These are phyloP conservation scores for Solanum hybrid DNA, from an alignment of 305 asterid species.

Conservation along the genomic window DNA sequence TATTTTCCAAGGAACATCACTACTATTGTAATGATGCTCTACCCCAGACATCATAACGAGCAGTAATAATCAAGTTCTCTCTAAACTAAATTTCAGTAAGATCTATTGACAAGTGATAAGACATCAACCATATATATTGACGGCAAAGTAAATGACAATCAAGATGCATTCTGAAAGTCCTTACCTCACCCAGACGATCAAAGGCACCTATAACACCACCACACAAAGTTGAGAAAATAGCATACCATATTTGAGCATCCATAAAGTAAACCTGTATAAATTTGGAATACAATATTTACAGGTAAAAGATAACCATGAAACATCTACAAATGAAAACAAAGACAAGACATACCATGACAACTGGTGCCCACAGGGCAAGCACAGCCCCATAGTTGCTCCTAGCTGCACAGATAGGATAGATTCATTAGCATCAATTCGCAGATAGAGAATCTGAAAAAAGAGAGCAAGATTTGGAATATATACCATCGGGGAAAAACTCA, in stretches of 20 bases:
- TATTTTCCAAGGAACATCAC: neutral
- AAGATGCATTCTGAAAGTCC: slow-evolving; percentile 1
- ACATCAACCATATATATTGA: neutral
- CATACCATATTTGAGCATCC: slow-evolving; percentile 97
- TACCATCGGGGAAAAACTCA: slow-evolving; percentile 89
- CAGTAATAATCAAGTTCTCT: neutral
- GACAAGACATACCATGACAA: slow-evolving; percentile 53
- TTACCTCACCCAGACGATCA: slow-evolving; percentile 98
- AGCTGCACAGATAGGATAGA: slow-evolving; percentile 44
- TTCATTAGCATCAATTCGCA: slow-evolving; percentile 11
- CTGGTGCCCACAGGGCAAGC: slow-evolving; percentile 76
- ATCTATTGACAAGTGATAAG: neutral
- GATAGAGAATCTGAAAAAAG: slow-evolving; percentile 1
- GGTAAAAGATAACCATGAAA: neutral
- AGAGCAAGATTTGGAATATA: slow-evolving; percentile 7
- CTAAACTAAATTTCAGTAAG: neutral
- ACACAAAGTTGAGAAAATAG: slow-evolving; percentile 72
- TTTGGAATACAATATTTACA: slow-evolving; percentile 1
- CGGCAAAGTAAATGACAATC: neutral
- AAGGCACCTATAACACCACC: slow-evolving; percentile 95
- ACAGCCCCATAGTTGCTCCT: slow-evolving; percentile 63
- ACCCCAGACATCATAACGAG: neutral
- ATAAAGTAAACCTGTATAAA: slow-evolving; percentile 82
- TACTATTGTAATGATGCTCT: neutral
- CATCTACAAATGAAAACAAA: slow-evolving; percentile 9